Percentiles rank a stretch among this genome's conserved stretches.
Conservation (phyloP, 106 monocot genomes). For the Apostasia ramifera region DNA sequence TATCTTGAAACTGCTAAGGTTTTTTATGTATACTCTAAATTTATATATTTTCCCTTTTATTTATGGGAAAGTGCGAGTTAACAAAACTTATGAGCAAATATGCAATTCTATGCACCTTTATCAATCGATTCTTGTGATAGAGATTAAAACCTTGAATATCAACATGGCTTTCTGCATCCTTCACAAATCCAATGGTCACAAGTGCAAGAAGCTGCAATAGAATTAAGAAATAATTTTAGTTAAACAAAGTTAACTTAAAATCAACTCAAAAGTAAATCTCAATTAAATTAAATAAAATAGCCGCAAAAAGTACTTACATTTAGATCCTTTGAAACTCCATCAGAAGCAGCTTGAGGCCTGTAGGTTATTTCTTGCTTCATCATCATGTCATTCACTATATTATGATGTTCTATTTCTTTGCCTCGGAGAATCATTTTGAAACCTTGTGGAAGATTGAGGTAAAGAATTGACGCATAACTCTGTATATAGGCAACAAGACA, state of each 20-base stretch:
- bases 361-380: slow-evolving; percentile 55
- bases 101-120: not conserved
- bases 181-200: slow-evolving; percentile 9
- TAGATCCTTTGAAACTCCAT: slow-evolving; percentile 38
- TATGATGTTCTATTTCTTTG: slow-evolving; percentile 70
- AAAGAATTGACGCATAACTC: slow-evolving; percentile 93
- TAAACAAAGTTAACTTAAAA: not conserved
- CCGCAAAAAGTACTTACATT: slow-evolving; percentile 20
- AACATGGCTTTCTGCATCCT: slow-evolving; percentile 9
- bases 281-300: not conserved
- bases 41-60: no score
- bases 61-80: no score
- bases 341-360: slow-evolving; percentile 38
- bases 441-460: slow-evolving; percentile 57
- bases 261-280: not conserved
- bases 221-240: not conserved
- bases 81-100: no score
- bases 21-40: no score
- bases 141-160: slow-evolving; percentile 17
- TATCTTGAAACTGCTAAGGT: no score
- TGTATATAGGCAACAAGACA: slow-evolving; percentile 11
- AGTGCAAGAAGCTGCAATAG: slow-evolving; percentile 4
- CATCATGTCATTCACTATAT: slow-evolving; percentile 83
- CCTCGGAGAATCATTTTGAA: slow-evolving; percentile 81
- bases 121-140: slow-evolving; percentile 5